Conservation (phyloP, 805 yeast genomes). For the Candida coleopterorum region DNA sequence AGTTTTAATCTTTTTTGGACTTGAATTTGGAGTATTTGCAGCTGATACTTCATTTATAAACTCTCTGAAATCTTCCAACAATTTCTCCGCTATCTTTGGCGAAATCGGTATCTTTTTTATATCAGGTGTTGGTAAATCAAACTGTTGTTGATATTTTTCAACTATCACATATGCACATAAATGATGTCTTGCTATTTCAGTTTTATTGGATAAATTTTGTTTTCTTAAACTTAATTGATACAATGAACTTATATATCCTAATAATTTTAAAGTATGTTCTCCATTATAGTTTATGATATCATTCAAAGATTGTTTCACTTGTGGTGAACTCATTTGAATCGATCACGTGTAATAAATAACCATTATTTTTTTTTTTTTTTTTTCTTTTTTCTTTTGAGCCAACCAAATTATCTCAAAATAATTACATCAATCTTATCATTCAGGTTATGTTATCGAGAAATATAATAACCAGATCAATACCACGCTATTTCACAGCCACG, state of each 20-base stretch:
- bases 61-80: slow-evolving; percentile 44
- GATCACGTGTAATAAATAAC: not conserved
- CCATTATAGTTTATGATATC: slow-evolving; percentile 47
- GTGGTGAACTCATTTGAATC: slow-evolving; percentile 10
- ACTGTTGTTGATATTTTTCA: slow-evolving; percentile 40
- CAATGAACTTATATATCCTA: slow-evolving; percentile 30
- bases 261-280: slow-evolving; percentile 6
- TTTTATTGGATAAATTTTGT: slow-evolving; percentile 45
- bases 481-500: slow-evolving; percentile 23
- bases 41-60: slow-evolving; percentile 24
- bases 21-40: slow-evolving; percentile 16
- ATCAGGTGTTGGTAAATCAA: slow-evolving; percentile 47
- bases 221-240: slow-evolving; percentile 51
- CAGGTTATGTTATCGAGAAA: slow-evolving; percentile 10
- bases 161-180: slow-evolving; percentile 61
- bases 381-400: too few species aligned
- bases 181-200: slow-evolving; percentile 65
- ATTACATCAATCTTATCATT: not conserved
- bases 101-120: slow-evolving; percentile 56
- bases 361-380: slow-evolving; percentile 1
- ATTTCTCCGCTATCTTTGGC: slow-evolving; percentile 33
- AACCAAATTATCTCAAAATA: slow-evolving; percentile 3
- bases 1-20: slow-evolving; percentile 19
- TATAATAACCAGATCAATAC: slow-evolving; percentile 3
- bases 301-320: slow-evolving; percentile 30